A percentile compares a stretch with the other conserved stretches of the same genome.
phyloP scores from a whole-genome alignment of 139 green algal genomes.

The Chlamydomonas incerta region DNA sequence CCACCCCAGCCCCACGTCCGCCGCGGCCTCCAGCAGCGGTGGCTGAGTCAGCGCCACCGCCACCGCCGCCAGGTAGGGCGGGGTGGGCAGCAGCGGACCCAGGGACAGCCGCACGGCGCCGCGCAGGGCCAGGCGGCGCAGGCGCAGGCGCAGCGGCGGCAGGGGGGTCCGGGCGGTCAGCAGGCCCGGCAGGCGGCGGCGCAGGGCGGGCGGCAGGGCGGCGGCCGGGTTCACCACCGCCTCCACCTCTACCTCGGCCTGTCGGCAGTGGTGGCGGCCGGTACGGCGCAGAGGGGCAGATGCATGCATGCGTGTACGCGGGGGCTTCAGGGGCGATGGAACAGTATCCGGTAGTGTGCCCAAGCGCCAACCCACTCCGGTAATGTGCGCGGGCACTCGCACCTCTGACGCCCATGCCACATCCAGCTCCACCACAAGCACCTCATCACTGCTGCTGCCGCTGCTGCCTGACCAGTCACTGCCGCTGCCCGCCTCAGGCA shows the following conservation, averaged over 20 bases:
- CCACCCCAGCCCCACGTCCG: neutral
- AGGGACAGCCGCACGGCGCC: neutral
- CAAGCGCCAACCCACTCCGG: no score
- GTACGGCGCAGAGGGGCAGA: no score
- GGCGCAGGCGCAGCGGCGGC: neutral
- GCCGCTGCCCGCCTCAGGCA: neutral
- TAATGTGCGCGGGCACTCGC: no score
- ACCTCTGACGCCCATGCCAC: constrained; percentile 6
- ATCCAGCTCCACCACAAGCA: constrained; percentile 20
- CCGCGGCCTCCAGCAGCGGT: neutral
- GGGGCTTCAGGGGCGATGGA: no score
- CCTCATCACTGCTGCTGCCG: neutral
- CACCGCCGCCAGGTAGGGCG: constrained; percentile 10
- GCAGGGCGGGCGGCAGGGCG: neutral
- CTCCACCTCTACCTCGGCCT: neutral
- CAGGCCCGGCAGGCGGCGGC: neutral
- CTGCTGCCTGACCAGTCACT: neutral
- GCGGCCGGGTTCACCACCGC: neutral
- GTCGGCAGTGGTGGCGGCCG: no score
- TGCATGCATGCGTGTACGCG: no score
- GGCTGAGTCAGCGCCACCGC: constrained; percentile 10
- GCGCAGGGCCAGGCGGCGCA: neutral
- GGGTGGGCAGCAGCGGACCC: constrained; percentile 2
- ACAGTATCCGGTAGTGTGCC: no score
- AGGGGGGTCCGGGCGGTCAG: neutral